These are phyloP conservation scores for Sugiyamaella grinbergsii DNA, from an alignment of 1,139 yeast species.

Conservation along the genomic window DNA sequence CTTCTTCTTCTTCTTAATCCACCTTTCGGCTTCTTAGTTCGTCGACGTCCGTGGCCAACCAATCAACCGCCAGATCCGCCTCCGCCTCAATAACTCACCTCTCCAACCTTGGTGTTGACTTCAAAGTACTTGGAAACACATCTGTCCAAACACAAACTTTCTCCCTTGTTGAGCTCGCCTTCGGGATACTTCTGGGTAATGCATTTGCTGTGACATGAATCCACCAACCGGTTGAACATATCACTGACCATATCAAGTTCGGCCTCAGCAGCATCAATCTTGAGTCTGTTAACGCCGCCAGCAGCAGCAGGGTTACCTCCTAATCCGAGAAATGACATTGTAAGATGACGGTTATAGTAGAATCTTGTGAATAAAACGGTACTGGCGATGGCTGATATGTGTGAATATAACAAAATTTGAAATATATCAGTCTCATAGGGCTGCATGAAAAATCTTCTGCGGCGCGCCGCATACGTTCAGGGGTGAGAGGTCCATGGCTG, in stretches of 20 bases:
- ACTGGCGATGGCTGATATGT: not conserved
- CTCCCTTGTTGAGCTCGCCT: constrained; percentile 79
- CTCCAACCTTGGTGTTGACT: constrained; percentile 95
- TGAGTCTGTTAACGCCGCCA: constrained; percentile 43
- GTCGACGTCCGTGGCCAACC: not conserved
- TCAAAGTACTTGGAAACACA: constrained; percentile 97
- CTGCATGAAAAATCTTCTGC: constrained; percentile 14
- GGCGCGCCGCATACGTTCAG: constrained; percentile 11
- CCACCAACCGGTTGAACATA: constrained; percentile 85
- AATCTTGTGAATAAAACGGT: constrained; percentile 1
- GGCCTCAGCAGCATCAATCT: constrained; percentile 75
- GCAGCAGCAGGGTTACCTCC: constrained; percentile 54
- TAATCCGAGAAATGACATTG: constrained; percentile 79
- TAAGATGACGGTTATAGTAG: not conserved
- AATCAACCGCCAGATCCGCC: not conserved
- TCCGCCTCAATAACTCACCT: constrained; percentile 43
- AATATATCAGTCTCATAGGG: not conserved
- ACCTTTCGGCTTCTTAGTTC: no score
- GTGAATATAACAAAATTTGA: not conserved
- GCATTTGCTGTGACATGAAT: constrained; percentile 90
- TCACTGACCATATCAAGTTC: constrained; percentile 96
- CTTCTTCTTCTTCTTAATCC: not conserved
- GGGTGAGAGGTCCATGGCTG: not conserved
- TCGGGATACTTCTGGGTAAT: constrained; percentile 67
- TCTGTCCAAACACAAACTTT: constrained; percentile 91